Conservation (phyloP, 2,329 filamentous ascomycete species). For the Ophiosphaerella korrae region DNA sequence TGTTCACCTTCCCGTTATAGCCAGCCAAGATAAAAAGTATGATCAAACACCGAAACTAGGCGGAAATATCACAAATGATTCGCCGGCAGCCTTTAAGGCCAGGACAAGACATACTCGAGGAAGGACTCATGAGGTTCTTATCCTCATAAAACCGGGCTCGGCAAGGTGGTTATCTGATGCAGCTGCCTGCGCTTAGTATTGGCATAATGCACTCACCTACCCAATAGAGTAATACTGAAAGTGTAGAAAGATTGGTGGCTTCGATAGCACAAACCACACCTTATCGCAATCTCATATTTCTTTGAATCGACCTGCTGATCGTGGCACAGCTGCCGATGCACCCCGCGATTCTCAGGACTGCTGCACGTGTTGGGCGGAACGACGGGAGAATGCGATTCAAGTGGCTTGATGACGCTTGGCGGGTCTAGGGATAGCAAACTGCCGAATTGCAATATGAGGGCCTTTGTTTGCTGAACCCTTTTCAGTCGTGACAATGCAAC, state of each 20-base stretch:
- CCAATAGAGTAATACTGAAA: neutral
- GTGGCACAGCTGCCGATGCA: neutral
- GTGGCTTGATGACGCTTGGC: too few relatives aligned
- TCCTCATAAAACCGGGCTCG: neutral
- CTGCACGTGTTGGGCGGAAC: too few relatives aligned
- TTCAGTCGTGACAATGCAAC: too few relatives aligned
- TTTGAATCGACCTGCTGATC: neutral
- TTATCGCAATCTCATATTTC: neutral
- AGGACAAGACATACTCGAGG: neutral
- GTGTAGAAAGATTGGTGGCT: neutral
- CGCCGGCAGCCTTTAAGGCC: neutral
- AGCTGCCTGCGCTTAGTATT: neutral
- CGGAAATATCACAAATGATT: neutral
- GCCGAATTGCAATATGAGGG: too few relatives aligned
- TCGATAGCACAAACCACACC: neutral
- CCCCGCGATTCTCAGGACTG: neutral
- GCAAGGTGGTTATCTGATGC: slow-evolving; percentile 9
- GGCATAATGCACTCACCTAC: neutral
- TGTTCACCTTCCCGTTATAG: slow-evolving; percentile 14
- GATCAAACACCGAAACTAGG: neutral
- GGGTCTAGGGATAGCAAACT: too few relatives aligned
- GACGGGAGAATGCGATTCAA: too few relatives aligned
- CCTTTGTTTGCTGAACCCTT: too few relatives aligned
- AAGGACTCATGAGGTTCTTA: neutral
- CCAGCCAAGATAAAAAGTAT: slow-evolving; percentile 9